These are phyloP conservation scores for Arctostaphylos glauca DNA, from an alignment of 148 eudicot species.

Conservation along the genomic window DNA sequence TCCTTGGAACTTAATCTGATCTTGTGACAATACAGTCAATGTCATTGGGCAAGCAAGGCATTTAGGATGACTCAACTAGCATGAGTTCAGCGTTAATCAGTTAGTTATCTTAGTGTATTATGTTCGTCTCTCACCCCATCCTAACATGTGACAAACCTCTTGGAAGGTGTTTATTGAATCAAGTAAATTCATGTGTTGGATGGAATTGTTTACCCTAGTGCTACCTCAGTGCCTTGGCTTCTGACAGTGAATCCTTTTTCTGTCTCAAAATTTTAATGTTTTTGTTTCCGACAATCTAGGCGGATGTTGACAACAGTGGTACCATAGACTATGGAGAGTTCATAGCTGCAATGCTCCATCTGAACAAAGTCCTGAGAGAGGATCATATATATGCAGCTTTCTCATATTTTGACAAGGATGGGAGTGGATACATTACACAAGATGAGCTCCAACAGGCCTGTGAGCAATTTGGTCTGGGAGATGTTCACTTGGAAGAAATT, in stretches of 20 bases:
- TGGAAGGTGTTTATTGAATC: background rate
- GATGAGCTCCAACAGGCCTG: conserved; percentile 69
- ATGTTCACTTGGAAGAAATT: conserved; percentile 52
- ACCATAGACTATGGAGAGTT: conserved; percentile 66
- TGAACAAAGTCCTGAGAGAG: conserved; percentile 52
- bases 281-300: conserved; percentile 31
- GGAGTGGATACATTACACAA: conserved; percentile 54
- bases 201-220: background rate
- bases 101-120: background rate
- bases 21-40: background rate
- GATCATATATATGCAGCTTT: conserved; percentile 65
- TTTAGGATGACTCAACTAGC: background rate
- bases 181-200: background rate
- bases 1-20: background rate
- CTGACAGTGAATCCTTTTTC: background rate
- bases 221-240: background rate
- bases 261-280: background rate
- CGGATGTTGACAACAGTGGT: conserved; percentile 66
- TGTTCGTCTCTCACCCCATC: background rate
- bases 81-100: background rate
- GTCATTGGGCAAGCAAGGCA: conserved; percentile 2
- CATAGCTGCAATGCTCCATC: conserved; percentile 57
- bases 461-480: conserved; percentile 47
- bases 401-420: conserved; percentile 59
- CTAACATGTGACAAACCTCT: background rate